Base-by-base conservation (phyloP, 2,329 filamentous ascomycete genomes). In the Colletotrichum magnum region DNA sequence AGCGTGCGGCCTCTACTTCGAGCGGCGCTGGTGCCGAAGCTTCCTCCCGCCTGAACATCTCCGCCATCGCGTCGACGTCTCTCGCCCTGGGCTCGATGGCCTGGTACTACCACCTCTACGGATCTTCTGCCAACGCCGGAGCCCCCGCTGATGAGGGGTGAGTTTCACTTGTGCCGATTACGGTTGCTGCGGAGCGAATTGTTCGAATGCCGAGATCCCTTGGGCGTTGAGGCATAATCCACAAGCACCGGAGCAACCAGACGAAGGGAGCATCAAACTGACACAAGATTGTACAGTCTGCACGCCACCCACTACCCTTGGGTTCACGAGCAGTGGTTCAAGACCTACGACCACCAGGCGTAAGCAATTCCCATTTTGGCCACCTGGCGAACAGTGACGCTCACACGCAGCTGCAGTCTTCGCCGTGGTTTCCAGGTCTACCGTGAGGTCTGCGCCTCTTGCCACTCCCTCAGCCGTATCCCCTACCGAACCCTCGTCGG, bases 391-490 rank as follows among this genome's bases (percentile, higher is more conserved):
- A 26, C 18, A 21, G 67, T 57, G 60, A 58, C 53, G 57, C 71
- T 72, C 45, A 72, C 69, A 58, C 67, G 54, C 13, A n/a, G 59
- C 63, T 75, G 7, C 32, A 97, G 95, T 78, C 94, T 99, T 75
- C 96, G 96, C 83, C 95, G 96, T 87, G 96, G 96, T 85, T 99
- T 98, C 91, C 95, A 97, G 86, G 96, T 99, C 80, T 99, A 99
- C 89, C 94, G 92, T 76, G 96, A 99, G 86, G 96, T 99, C 79
- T 99, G 96, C 89, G 91, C 95, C 72, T 94, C 94, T 77, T 99
- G 96, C 90, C 96, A 99, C 89, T 99, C 96, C 72, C 92, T 99
- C 73, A 92, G 88, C 84, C 94, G 96, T 87, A 90, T 99, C 69
- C 95, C 96, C 70, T 99, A 97, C 90, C 94, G 96, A 83, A 80